Evolutionary conservation across 2,329 filamentous ascomycete genomes (phyloP), one percentile per base, ranked within the genome.

Genomic region (Botrytis medusae): DNA sequence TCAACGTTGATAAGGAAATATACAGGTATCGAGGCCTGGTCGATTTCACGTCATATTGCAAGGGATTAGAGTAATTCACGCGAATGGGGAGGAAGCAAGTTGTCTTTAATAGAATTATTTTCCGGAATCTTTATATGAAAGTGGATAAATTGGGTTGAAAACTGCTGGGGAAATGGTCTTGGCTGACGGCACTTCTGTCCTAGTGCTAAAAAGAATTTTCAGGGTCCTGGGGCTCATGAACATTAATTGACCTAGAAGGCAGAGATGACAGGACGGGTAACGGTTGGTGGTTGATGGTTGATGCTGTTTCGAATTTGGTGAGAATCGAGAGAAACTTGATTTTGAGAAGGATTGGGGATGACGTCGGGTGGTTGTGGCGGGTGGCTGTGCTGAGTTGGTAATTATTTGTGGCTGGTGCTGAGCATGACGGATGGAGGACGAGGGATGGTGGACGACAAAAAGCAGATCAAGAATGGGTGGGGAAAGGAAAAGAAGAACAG

Each of bases 281-380:
- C 10, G 46, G 22, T 10, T 9, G 34, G 9, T 9, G 34, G 34
- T 37, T 37, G 37, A 42, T 60, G 51, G n/a, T 7, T 69, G 37
- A 8, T 63, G 25, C 10, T n/a, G 54, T 22, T 67, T 40, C 10
- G 25, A 7, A 22, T 37, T n/a, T 5, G 16, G 44, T 51, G 22
- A 67, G 37, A 1, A 67, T 67, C 64, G 46, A 67, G 51, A 40
- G 32, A 68, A 68, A 68, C 65, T 68, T 68, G 65, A 68, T 68
- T 68, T 57, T 1, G 14, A 18, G 34, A 14, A 29, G 37, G 29
- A 32, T 57, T 20, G 18, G 1, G 2, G 32, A 57, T 69, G 65
- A 69, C 65, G 65, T 69, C 54, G 10, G 51, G 16, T 16, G 14
- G 22, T 42, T 42, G 65, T 68, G 65, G 65, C 46, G n/a, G 46